Base-by-base conservation (phyloP, 805 yeast species). In the Saccharomycopsis olivae region DNA sequence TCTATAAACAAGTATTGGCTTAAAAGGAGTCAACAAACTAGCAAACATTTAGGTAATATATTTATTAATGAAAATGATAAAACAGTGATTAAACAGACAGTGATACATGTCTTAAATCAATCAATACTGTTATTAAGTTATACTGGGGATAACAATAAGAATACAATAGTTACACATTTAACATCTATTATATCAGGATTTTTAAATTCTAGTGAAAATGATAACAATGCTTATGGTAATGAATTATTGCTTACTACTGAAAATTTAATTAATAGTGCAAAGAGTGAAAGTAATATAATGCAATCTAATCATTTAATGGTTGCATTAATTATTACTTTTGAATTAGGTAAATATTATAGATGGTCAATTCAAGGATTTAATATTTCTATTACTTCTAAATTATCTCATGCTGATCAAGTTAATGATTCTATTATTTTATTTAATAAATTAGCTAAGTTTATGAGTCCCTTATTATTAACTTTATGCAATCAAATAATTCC, bases 1-100 rank as follows among this genome's bases (percentile, higher is more conserved):
- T 65, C 72, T 41, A 61, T 80, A 24, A 66, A 66, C 30, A 60
- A 66, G 29, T 63, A 67, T 39, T 79, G 88, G 87, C 25, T 45
- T 13, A 35, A 32, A 16, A 21, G 46, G n/a, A 18, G 33, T 23
- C 40, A 34, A 30, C 43, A 41, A 32, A 25, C 35, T 13, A 27
- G 20, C 16, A 36, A 19, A 9, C 25, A 38, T 19, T 24, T 41
- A 5, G 14, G 21, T 14, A n/a, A n/a, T n/a, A n/a, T n/a, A n/a
- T 28, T 17, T 5, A 33, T 45, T 29, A 33, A 21, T 23, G 43
- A 38, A 10, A 6, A 19, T 10, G 46, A 43, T 36, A 41, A 41
- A 29, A 15, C 11, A 20, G 10, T 17, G 24, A 17, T 44, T 13
- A 40, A 40, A 23, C 15, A 29, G 6, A 38, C 34, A 13, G 20